Evolutionary conservation across 2,329 filamentous ascomycete genomes (phyloP), one percentile per base, ranked within the genome.

Genomic region (Pseudogymnoascus sp.): DNA sequence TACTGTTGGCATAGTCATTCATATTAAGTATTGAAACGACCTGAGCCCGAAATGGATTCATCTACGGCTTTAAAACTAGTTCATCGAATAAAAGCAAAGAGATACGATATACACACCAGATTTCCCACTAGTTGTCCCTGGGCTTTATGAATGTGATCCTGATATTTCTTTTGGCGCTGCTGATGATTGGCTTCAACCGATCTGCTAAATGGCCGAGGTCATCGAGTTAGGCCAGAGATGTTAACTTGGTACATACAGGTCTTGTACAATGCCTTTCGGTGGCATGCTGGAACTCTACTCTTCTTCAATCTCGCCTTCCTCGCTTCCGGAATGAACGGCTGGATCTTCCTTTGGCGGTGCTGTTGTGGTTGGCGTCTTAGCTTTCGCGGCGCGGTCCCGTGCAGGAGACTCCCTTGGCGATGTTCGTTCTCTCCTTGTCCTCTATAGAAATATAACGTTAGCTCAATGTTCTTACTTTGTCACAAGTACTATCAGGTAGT

Each of bases 301-400:
- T 78, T 97, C 92, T 75, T 96, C 94, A 68, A 99, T 97, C 77
- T 99, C 94, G 59, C 94, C 94, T 75, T 99, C 94, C 76, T 99
- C 94, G 71, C 92, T 97, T 60, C 94, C 94, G 62, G 89, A 93
- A 69, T 71, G 71, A 36, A 73, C 66, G 4, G 75, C 75, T 65
- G 75, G 76, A 58, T 79, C 79, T 63, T 79, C 77, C 69, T 77
- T 77, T 38, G 71, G 70, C 60, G 72, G 64, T 37, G 66, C 62
- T 25, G 72, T 66, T 25, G 66, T 62, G 47, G 78, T 77, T 41
- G 82, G 81, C 58, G 82, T 82, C 74, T 79, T 86, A 72, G 80
- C 81, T 71, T 80, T 82, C 70, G 79, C 77, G 70, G 77, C 78
- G 66, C 71, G 73, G 70, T 87, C 83, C 71, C 78, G 80, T 67